Base-by-base conservation (phyloP, 192 early-diverging fungal species). In the Phycomyces blakesleeanus region DNA sequence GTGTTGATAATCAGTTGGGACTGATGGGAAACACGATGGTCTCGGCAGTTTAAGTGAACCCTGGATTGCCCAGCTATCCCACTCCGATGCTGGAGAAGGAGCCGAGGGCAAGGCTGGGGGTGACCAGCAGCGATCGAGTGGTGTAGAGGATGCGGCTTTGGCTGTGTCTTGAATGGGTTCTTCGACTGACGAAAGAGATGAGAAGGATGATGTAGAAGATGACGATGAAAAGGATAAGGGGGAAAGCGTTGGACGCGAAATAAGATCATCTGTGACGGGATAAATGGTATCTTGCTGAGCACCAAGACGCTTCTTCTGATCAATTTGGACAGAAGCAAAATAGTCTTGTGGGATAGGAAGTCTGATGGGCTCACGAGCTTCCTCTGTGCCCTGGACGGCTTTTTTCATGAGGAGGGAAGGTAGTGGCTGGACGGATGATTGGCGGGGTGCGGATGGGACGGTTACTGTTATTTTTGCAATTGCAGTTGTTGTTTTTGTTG, bases 181-280 rank as follows among this genome's bases (percentile, higher is more conserved):
- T 50, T 53, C 50, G 39, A 63, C 15, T 8, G 61, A 63, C 15
- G 61, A 63, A 24, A 63, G 34, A 22, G 61, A 63, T 4, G 50
- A 52, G 24, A 52, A 41, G 6, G 61, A 63, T 0, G 61, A 59
- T 9, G 57, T 41, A 0, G 57, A 59, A 0, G 57, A 59, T 4
- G 55, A 56, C 20, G 55, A 56, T 6, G 57, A 59, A 16, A 59
- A 59, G 12, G 57, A 59, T 15, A 59, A 38, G 20, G 57, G 57
- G 24, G 57, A 59, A 10, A 59, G 34, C 3, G 20, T 24, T 0
- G 24, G 15, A n/a, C 44, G 12, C 4, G 12, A n/a, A 3, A 47
- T 2, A 11, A n/a, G 44, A 18, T n/a, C 44, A 3, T 47, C 44
- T 47, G 44, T 3, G 12, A 18, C 15, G 11, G 44, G 29, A 34